A percentile compares a stretch with the other conserved stretches of the same genome.
Conservation (phyloP, 768 basidiomycete genomes). For the Suillus lakei region DNA sequence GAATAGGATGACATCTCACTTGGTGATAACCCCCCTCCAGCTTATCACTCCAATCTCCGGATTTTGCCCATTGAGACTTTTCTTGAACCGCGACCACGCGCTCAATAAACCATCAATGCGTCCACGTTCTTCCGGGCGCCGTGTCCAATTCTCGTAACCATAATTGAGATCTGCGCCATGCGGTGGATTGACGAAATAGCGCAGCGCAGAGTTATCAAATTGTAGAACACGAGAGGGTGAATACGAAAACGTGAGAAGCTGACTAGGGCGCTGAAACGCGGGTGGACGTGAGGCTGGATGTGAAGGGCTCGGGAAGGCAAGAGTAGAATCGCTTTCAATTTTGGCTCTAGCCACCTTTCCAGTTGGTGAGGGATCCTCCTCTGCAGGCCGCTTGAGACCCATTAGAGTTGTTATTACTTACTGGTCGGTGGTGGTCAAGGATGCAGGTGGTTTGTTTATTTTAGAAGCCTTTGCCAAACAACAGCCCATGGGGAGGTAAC, state of each 20-base stretch:
- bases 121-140: conserved; percentile 65
- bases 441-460: conserved; percentile 20
- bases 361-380: conserved; percentile 19
- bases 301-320: conserved; percentile 31
- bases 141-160: conserved; percentile 77
- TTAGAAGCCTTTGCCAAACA: conserved; percentile 30
- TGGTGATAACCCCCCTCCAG: conserved; percentile 88
- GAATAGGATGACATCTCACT: conserved; percentile 48
- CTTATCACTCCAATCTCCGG: conserved; percentile 61
- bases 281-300: conserved; percentile 26
- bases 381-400: conserved; percentile 34
- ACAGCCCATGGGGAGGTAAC: neutral
- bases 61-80: conserved; percentile 26
- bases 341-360: conserved; percentile 1
- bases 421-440: conserved; percentile 6
- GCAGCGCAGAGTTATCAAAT: conserved; percentile 71
- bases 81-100: conserved; percentile 54
- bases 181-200: conserved; percentile 75
- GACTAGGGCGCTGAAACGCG: conserved; percentile 73
- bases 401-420: conserved; percentile 17
- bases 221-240: conserved; percentile 56
- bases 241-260: conserved; percentile 76
- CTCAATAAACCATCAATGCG: conserved; percentile 71
- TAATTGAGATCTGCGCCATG: conserved; percentile 63
- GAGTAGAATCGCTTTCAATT: conserved; percentile 11